These are phyloP conservation scores for Globisporangium nagaii DNA, from an alignment of 352 stramenopile species.

Conservation along the genomic window DNA sequence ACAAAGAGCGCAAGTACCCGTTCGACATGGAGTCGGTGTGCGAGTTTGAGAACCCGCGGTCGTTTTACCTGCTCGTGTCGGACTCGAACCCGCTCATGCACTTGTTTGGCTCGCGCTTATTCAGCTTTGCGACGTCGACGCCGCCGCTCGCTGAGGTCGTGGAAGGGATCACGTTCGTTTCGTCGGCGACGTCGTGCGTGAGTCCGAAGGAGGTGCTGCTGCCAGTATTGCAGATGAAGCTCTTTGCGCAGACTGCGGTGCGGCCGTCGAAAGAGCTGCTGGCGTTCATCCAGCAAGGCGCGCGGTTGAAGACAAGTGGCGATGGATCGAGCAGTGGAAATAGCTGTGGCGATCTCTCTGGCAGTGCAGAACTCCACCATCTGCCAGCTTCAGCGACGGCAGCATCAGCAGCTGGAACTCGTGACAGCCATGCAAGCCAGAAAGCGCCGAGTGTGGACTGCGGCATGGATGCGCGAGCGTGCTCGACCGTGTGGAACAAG, in stretches of 20 bases:
- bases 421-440: background rate
- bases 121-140: constrained; percentile 63
- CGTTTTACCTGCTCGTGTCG: constrained; percentile 74
- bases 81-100: constrained; percentile 75
- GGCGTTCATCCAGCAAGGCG: constrained; percentile 25
- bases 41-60: constrained; percentile 70
- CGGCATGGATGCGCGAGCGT: constrained; percentile 7
- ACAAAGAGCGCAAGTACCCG: constrained; percentile 72
- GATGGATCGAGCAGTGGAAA: background rate
- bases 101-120: constrained; percentile 63
- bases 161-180: constrained; percentile 41
- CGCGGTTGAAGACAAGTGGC: constrained; percentile 5
- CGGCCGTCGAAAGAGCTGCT: constrained; percentile 41
- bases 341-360: background rate
- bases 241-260: constrained; percentile 30
- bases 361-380: constrained; percentile 4
- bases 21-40: constrained; percentile 67
- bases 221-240: constrained; percentile 40
- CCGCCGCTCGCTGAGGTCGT: constrained; percentile 36
- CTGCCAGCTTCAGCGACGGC: background rate
- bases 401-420: background rate
- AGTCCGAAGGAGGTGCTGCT: constrained; percentile 31
- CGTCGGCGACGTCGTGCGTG: constrained; percentile 35
- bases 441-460: constrained; percentile 10
- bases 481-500: constrained; percentile 33